Percentiles rank a stretch among this genome's conserved stretches.
Conservation (phyloP, 495 filamentous ascomycete genomes). For the Sabuloglossum arenarium region DNA sequence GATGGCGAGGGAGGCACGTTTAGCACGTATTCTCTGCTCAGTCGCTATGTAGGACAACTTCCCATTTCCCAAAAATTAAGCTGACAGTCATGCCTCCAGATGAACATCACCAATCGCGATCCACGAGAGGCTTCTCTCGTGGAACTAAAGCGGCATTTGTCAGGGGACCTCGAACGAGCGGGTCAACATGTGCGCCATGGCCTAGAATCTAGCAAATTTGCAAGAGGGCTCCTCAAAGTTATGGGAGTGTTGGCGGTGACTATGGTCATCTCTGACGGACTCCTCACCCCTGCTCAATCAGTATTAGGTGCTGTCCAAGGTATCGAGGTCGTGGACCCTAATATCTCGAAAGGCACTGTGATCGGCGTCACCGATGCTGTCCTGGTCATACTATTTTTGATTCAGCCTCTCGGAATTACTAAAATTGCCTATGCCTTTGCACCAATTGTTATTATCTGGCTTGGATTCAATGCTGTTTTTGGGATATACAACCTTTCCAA, state of each 20-base stretch:
- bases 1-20: slow-evolving; percentile 66
- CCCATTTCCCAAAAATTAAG: background rate
- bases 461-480: slow-evolving; percentile 40
- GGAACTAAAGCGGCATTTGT: slow-evolving; percentile 38
- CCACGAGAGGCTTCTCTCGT: slow-evolving; percentile 11
- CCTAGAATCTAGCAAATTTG: slow-evolving; percentile 33
- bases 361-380: slow-evolving; percentile 48
- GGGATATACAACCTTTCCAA: slow-evolving; percentile 47
- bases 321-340: slow-evolving; percentile 26
- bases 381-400: slow-evolving; percentile 40
- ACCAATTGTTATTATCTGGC: slow-evolving; percentile 55
- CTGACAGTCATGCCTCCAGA: background rate
- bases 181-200: slow-evolving; percentile 30
- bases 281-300: slow-evolving; percentile 48
- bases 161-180: slow-evolving; percentile 28
- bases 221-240: slow-evolving; percentile 33
- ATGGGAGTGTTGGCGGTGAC: slow-evolving; percentile 49
- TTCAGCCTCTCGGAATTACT: slow-evolving; percentile 50
- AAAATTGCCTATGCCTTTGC: slow-evolving; percentile 43
- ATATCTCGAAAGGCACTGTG: slow-evolving; percentile 32
- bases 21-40: slow-evolving; percentile 45
- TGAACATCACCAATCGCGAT: slow-evolving; percentile 12
- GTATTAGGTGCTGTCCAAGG: slow-evolving; percentile 54
- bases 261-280: slow-evolving; percentile 47
- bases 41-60: slow-evolving; percentile 31